A percentile compares a stretch with the other conserved stretches of the same genome.
Conservation (phyloP, 1,284 basidiomycete species). For the Golubevia pallescens region DNA sequence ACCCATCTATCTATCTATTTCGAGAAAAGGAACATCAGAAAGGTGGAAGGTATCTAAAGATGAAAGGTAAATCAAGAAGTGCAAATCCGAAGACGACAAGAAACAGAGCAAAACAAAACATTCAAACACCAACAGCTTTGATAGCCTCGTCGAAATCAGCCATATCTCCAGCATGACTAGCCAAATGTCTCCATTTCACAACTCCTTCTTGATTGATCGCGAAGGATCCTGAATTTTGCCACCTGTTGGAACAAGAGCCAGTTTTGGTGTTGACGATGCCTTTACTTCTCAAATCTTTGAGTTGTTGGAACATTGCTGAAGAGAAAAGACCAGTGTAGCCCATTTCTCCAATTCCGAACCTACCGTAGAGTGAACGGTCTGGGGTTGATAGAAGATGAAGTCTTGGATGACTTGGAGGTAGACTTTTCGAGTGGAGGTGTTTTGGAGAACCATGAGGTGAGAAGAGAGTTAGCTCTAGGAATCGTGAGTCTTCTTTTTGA, state of each 20-base stretch:
- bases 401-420: no score
- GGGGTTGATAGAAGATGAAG: not conserved
- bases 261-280: slow-evolving; percentile 20
- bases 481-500: no score
- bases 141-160: slow-evolving; percentile 14
- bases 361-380: slow-evolving; percentile 2
- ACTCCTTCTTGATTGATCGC: slow-evolving; percentile 17
- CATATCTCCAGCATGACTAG: slow-evolving; percentile 17
- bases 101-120: no score
- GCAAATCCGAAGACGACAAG: no score
- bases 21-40: no score
- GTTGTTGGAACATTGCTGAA: slow-evolving; percentile 4
- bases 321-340: slow-evolving; percentile 8
- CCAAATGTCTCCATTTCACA: slow-evolving; percentile 19
- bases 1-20: no score
- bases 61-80: no score
- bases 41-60: no score
- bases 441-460: no score
- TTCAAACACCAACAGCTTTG: slow-evolving; percentile 1
- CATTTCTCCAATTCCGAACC: slow-evolving; percentile 16
- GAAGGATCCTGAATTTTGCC: slow-evolving; percentile 23
- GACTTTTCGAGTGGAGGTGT: no score
- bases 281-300: slow-evolving; percentile 12
- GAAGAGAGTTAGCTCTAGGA: no score
- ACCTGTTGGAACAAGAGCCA: slow-evolving; percentile 12